These are phyloP conservation scores for Fusarium sp. DNA, from an alignment of 2,329 filamentous ascomycete genomes.

Conservation along the genomic window DNA sequence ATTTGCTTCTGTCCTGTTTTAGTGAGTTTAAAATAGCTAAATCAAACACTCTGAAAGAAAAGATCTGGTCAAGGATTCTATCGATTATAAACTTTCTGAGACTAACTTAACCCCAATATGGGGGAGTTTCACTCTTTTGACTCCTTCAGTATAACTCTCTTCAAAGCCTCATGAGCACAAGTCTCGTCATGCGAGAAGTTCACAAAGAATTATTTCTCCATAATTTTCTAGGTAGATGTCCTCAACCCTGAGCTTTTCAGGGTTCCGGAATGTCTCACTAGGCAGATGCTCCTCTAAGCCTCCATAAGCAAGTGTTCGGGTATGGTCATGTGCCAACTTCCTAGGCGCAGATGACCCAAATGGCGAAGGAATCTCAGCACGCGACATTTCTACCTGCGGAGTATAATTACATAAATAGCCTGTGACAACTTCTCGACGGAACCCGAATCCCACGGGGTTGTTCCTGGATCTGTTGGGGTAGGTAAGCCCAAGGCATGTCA, in stretches of 20 bases:
- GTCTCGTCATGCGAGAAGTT: conserved; percentile 39
- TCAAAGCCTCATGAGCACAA: conserved; percentile 38
- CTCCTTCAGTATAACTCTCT: background rate
- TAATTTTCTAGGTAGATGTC: conserved; percentile 1
- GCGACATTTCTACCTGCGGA: conserved; percentile 24
- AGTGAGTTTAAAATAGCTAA: background rate
- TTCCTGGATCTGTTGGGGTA: background rate
- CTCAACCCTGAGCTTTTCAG: conserved; percentile 6
- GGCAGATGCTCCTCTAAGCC: conserved; percentile 43
- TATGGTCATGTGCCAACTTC: conserved; percentile 39
- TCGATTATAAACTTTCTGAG: background rate
- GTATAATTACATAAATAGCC: conserved; percentile 8
- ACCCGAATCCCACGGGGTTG: background rate
- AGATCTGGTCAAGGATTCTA: background rate
- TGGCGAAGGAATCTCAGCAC: conserved; percentile 30
- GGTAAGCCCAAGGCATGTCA: background rate
- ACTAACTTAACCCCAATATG: background rate
- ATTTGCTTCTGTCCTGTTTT: background rate
- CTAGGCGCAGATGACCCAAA: conserved; percentile 37
- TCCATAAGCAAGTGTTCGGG: conserved; percentile 34
- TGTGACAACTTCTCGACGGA: background rate
- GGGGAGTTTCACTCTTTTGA: conserved; percentile 35
- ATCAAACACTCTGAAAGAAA: background rate
- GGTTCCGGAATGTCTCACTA: conserved; percentile 20
- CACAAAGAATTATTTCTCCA: conserved; percentile 21